Base-by-base conservation (phyloP, 345 rosid species). In the Eucalyptus marginata region DNA sequence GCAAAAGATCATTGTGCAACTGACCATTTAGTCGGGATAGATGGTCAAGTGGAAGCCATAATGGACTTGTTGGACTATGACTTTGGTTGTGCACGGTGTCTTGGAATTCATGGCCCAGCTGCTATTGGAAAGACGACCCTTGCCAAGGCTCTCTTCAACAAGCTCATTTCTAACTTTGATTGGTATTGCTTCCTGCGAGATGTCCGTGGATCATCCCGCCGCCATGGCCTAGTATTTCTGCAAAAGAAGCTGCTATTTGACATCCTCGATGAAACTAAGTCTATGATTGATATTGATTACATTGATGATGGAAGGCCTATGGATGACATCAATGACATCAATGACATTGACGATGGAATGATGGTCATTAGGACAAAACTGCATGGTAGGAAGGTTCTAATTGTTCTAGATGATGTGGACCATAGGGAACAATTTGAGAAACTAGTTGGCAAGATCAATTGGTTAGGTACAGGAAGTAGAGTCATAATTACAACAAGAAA, bases 201-300 rank as follows among this genome's bases (percentile, higher is more conserved):
- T n/a, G 20, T 64, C 5, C 0, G 76, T n/a, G 76, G 0, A 64
- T 64, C 76, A n/a, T 64, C 76, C 14, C 5, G 10, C 3, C 5
- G 36, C 4, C 5, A n/a, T n/a, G 76, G 76, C 33, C 17, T 59
- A 27, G 15, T 27, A 59, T 59, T 3, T 59, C 66, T 59, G 4
- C 66, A 59, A 27, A 59, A 59, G 7, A 12, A 59, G 5, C 0
- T 59, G 31, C 31, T 59, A 59, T 27, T 8, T 4, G 2, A 27
- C 16, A 11, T 59, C 66, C n/a, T 59, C 8, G 1, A 6, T 59
- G 7, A 59, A 27, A 59, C n/a, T 59, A 0, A 59, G n/a, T 16
- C n/a, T 24, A 58, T 0, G 1, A 7, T 1, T 10, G 13, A 10
- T 1, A 10, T 58, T 1, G 10, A 10, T 58, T 0, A 58, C 29